Conservation (phyloP, 257 asterid species). For the Nyctanthes arbortristis region DNA sequence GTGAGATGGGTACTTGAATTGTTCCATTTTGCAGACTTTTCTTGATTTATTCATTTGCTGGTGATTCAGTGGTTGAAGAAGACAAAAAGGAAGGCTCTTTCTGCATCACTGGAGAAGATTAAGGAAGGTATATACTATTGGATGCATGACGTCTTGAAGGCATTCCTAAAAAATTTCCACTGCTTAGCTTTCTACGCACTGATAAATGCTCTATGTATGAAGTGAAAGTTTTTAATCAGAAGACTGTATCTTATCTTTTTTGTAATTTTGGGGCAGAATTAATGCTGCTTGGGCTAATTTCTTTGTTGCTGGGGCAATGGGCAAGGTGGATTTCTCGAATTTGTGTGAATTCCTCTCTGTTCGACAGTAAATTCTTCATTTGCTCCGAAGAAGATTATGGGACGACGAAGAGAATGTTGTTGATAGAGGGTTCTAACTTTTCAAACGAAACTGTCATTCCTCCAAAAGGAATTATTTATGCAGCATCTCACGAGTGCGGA, state of each 20-base stretch:
- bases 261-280: conserved; percentile 48
- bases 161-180: no score
- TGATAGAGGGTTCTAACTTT: conserved; percentile 22
- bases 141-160: conserved; percentile 1
- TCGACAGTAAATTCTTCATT: conserved; percentile 69
- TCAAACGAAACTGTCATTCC: conserved; percentile 52
- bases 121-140: conserved; percentile 60
- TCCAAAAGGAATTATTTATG: conserved; percentile 42
- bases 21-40: neutral
- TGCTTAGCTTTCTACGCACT: neutral
- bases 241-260: neutral
- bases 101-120: conserved; percentile 78
- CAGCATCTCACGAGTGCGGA: conserved; percentile 62
- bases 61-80: conserved; percentile 76
- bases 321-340: conserved; percentile 78
- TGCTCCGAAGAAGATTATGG: conserved; percentile 71
- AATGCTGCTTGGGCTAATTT: conserved; percentile 91
- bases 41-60: neutral
- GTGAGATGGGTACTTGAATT: neutral
- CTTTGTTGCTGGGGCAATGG: conserved; percentile 88
- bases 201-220: neutral
- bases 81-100: conserved; percentile 83
- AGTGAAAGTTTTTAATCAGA: neutral
- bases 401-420: conserved; percentile 30
- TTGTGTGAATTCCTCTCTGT: conserved; percentile 78